Percentiles rank a stretch among this genome's conserved stretches.
Evolutionary conservation across 169 alveolate genomes (phyloP).

Genomic region (Theileria annulata): DNA sequence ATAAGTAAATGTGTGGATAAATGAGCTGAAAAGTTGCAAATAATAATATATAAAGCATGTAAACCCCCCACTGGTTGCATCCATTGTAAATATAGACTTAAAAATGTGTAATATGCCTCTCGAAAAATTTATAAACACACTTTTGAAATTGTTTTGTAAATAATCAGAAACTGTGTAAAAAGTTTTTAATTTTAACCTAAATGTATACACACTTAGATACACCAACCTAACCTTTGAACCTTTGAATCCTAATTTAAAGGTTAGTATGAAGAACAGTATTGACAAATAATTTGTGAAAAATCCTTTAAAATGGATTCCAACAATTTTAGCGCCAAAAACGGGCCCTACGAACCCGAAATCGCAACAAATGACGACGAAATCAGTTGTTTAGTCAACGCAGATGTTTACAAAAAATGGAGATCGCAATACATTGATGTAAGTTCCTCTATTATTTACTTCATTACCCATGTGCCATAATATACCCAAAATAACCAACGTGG

Average conservation of each 20-base stretch:
- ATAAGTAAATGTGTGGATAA: not conserved
- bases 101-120: not conserved
- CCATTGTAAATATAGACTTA: not conserved
- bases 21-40: not conserved
- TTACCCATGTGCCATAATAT: not conserved
- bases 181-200: not conserved
- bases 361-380: constrained; percentile 1
- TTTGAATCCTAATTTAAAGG: not conserved
- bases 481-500: not conserved
- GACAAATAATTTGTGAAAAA: not conserved
- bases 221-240: not conserved
- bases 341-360: not conserved
- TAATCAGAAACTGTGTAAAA: not conserved
- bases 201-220: not conserved
- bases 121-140: not conserved
- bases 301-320: constrained; percentile 4
- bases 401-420: constrained; percentile 51
- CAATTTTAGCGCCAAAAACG: constrained; percentile 5
- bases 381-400: constrained; percentile 37
- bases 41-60: not conserved
- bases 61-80: not conserved
- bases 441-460: not conserved
- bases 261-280: not conserved
- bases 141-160: not conserved
- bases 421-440: constrained; percentile 57